Conservation (phyloP, 192 early-diverging fungal genomes). For the Phycomyces nitens region DNA sequence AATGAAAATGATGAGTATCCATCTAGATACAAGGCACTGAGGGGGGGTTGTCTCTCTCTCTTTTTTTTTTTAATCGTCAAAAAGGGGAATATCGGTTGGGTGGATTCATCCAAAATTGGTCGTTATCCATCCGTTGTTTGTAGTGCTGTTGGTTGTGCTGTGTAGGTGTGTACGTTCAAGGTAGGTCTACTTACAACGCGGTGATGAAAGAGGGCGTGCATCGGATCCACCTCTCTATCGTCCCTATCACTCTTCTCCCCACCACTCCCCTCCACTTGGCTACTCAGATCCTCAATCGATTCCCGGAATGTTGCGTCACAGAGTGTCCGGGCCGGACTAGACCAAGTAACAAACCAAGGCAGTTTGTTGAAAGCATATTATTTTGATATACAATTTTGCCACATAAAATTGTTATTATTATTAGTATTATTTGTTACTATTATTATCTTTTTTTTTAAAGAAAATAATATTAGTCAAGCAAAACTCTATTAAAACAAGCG, state of each 20-base stretch:
- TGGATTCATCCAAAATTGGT: neutral
- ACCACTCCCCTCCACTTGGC: neutral
- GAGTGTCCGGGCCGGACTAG: too few relatives aligned
- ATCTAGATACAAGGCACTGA: neutral
- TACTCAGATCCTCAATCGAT: too few relatives aligned
- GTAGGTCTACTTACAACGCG: constrained; percentile 14
- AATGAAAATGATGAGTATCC: neutral
- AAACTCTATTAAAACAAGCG: too few relatives aligned
- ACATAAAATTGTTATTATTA: too few relatives aligned
- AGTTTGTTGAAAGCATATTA: too few relatives aligned
- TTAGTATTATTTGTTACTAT: too few relatives aligned
- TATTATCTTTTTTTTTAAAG: too few relatives aligned
- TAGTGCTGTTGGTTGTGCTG: neutral
- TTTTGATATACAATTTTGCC: too few relatives aligned
- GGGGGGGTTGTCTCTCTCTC: too few relatives aligned
- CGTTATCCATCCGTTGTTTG: neutral
- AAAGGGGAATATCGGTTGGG: neutral
- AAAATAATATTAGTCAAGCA: too few relatives aligned
- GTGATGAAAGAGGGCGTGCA: constrained; percentile 24
- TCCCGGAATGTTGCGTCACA: too few relatives aligned
- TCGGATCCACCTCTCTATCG: neutral
- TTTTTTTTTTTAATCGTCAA: too few relatives aligned
- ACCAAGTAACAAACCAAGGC: neutral
- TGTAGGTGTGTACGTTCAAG: neutral
- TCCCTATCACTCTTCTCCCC: neutral